Base-by-base conservation (phyloP, 306 rosid species). In the Cucurbita moschata region DNA sequence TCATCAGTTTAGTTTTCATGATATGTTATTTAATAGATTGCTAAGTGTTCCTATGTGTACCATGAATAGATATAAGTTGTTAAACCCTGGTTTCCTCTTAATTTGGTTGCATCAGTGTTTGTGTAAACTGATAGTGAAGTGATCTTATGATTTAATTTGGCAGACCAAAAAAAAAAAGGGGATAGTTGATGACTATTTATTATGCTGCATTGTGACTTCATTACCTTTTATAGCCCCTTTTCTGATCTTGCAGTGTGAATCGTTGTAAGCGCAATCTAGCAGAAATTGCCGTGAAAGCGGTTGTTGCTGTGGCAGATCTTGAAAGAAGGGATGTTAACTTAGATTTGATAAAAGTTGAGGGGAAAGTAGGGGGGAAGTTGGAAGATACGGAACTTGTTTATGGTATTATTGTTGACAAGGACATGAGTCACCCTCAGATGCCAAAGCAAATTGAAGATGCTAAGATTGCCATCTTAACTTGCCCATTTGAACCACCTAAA, bases 351-450 rank as follows among this genome's bases (percentile, higher is more conserved):
- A 91, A 95, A 82, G 96, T 95, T 16, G 99, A 95, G 70, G 99
- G 97, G 4, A 95, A 89, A 85, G 99, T 95, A 14, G 99, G 99
- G 66, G 99, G 97, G 18, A 95, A 91, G 71, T 80, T 91, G 82
- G 99, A 95, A 78, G 97, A 95, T 72, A 88, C 99, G 0, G 97
- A 95, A 89, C 86, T 95, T 77, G 81, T 95, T 46, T 91, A 89
- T 81, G 99, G 99, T 62, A 91, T 95, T 16, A 37, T 91, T 77
- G 83, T 95, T 71, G 99, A 95, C 84, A 95, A 95, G 88, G 99
- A 95, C 72, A 89, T 95, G 99, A 95, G 99, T 80, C 99, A 95
- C 80, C 99, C 99, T 10, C 99, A 95, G 78, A 95, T 95, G 97
- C 99, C 99, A 19, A 95, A 95, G 88, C 83, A 81, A 75, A 95